Evolutionary conservation across 1,284 basidiomycete genomes (phyloP), one percentile per base, ranked within the genome.

Genomic region (Rhodotorula sp.): DNA sequence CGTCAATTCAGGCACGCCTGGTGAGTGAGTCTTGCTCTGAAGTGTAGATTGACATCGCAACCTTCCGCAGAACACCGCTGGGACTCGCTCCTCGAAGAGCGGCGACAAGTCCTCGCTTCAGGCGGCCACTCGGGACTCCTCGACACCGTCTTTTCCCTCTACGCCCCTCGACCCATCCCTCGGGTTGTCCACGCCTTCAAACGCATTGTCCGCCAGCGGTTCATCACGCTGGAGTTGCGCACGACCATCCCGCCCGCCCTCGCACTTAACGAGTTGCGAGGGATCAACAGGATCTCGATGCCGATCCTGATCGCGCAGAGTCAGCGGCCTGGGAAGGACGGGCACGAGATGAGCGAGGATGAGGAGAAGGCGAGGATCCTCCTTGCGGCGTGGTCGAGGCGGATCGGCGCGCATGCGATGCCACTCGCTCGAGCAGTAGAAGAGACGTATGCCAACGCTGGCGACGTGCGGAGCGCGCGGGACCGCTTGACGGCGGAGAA

Each of bases 41-140:
- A n/a, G n/a, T n/a, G n/a, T n/a, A n/a, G n/a, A n/a, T n/a, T n/a
- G n/a, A n/a, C n/a, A n/a, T n/a, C n/a, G n/a, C n/a, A n/a, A n/a
- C n/a, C n/a, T n/a, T n/a, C n/a, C n/a, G 4, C 58, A 59, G 58
- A 59, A 40, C 13, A 31, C 30, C n/a, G 24, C 2, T 61, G 59
- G 59, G 59, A 61, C 26, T 31, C 26, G 16, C 50, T 61, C 26
- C 2, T 61, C 20, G 59, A 61, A 13, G 50, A 52, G 50, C 48
- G n/a, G n/a, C n/a, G 37, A 24, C 34, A 37, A 13, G 50, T 51
- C 26, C 59, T 61, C 59, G 6, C 26, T 4, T 20, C 51, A 2
- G 37, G 37, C 4, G 7, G 37, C 16, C 28, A 37, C 18, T 37
- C 30, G 31, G 59, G 53, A 6, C 11, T 61, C 20, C 10, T 44